These are phyloP conservation scores for Cupressus sempervirens DNA, from an alignment of 75 land plant genomes.

Conservation along the genomic window DNA sequence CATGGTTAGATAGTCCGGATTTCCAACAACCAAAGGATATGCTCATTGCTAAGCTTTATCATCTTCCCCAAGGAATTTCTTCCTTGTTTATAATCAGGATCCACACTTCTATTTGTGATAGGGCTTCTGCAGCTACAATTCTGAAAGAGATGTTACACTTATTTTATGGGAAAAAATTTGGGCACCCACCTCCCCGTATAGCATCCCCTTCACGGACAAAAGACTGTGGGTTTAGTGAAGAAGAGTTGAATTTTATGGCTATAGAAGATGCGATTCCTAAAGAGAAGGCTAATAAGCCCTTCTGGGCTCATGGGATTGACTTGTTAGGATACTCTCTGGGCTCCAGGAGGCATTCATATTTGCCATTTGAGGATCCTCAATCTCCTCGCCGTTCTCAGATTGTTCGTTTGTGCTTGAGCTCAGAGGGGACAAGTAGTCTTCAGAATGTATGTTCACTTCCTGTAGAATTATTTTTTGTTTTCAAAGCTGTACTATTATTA, in stretches of 20 bases:
- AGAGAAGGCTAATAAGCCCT: constrained; percentile 65
- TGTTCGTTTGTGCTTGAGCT: constrained; percentile 41
- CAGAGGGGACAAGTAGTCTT: constrained; percentile 45
- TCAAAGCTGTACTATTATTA: neutral
- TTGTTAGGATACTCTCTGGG: constrained; percentile 87
- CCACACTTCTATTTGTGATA: constrained; percentile 84
- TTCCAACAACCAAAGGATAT: constrained; percentile 23
- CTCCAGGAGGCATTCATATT: constrained; percentile 50
- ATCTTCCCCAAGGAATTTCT: constrained; percentile 15
- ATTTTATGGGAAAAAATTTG: constrained; percentile 15
- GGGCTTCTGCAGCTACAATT: constrained; percentile 59
- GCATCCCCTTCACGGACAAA: neutral
- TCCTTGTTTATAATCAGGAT: constrained; percentile 39
- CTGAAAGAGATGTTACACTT: constrained; percentile 41
- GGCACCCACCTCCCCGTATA: constrained; percentile 11
- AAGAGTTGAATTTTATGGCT: constrained; percentile 13
- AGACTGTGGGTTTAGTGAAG: neutral
- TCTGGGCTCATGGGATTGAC: constrained; percentile 91
- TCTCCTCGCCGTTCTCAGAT: constrained; percentile 41
- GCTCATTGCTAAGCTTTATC: constrained; percentile 21
- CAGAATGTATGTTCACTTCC: constrained; percentile 28
- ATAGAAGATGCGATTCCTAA: constrained; percentile 76
- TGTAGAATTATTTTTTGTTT: neutral
- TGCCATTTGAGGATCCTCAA: constrained; percentile 47
- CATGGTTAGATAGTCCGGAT: constrained; percentile 42